Conservation (phyloP, 139 green algal genomes). For the Coelastrella sp. region DNA sequence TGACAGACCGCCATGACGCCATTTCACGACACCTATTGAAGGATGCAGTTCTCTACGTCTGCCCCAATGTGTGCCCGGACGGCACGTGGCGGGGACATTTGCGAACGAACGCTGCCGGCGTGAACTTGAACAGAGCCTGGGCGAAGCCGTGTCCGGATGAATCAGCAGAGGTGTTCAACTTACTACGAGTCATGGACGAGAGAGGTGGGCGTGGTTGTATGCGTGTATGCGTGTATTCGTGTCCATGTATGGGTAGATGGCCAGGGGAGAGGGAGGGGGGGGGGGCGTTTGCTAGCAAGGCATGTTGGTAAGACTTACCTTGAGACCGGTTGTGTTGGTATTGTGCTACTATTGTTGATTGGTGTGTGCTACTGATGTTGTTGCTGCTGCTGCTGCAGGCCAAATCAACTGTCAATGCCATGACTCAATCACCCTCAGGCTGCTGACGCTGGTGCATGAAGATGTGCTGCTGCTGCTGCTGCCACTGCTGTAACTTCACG, state of each 20-base stretch:
- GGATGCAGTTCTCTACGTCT: conserved; percentile 73
- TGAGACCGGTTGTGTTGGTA: not conserved
- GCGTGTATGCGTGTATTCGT: too few species aligned
- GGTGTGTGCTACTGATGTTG: too few species aligned
- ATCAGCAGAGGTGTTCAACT: conserved; percentile 72
- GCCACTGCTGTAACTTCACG: too few species aligned
- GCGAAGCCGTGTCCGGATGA: conserved; percentile 56
- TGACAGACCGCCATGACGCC: conserved; percentile 70
- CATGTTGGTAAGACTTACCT: too few species aligned
- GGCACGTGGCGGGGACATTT: conserved; percentile 66
- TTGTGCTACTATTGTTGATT: too few species aligned
- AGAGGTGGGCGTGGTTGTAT: not conserved
- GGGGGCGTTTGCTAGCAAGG: too few species aligned
- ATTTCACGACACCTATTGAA: conserved; percentile 57
- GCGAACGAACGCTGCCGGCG: conserved; percentile 85
- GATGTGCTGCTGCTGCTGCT: not conserved
- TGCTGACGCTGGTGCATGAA: too few species aligned
- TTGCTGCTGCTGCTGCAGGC: not conserved
- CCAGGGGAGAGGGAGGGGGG: too few species aligned
- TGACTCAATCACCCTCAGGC: too few species aligned
- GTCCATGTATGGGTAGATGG: not conserved
- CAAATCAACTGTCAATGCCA: too few species aligned
- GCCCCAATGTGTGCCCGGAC: conserved; percentile 76
- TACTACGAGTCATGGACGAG: conserved; percentile 71
- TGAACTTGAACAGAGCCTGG: conserved; percentile 90